Conservation (phyloP, 768 basidiomycete genomes). For the Lactarius tabidus region DNA sequence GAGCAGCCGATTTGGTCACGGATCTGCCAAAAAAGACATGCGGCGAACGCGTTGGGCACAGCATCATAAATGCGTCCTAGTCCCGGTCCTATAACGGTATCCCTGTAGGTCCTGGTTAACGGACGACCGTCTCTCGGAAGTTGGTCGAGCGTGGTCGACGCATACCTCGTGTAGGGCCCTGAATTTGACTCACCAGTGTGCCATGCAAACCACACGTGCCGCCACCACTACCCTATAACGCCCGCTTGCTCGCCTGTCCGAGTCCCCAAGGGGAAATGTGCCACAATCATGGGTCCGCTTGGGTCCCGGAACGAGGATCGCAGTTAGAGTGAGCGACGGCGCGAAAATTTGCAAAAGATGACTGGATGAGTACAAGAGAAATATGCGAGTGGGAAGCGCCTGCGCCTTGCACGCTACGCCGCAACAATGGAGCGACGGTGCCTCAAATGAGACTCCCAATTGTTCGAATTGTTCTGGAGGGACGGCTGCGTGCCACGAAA, state of each 20-base stretch:
- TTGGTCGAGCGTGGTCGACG: background rate
- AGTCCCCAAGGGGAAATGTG: no score
- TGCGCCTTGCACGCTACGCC: background rate
- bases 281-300: background rate
- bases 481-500: background rate
- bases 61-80: background rate
- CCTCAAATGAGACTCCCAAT: background rate
- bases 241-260: no score
- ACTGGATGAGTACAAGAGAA: background rate
- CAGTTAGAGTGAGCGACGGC: background rate
- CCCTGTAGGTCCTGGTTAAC: background rate
- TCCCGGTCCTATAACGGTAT: background rate
- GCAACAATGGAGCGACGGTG: background rate
- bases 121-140: background rate
- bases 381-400: background rate
- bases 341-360: background rate
- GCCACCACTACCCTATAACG: background rate
- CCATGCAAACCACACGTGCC: background rate
- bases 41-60: background rate
- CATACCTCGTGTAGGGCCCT: background rate
- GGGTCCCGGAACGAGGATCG: background rate
- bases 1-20: background rate
- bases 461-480: background rate
- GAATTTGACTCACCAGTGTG: background rate
- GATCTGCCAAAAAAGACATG: background rate